Base-by-base conservation (phyloP, 768 basidiomycete species). In the Gyrodon lividus region DNA sequence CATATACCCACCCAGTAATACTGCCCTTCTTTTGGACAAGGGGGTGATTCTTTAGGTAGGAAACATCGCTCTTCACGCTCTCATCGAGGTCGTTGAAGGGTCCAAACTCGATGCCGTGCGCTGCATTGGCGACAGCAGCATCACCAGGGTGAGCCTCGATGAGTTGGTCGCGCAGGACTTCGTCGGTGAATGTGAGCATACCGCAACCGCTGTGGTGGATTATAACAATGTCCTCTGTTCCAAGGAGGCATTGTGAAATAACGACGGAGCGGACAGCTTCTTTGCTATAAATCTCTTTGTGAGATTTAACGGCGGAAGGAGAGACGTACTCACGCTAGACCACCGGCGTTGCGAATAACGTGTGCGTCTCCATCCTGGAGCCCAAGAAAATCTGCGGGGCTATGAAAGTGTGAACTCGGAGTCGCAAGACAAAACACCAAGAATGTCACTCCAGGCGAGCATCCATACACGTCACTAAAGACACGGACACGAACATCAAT, bases 191-290 rank as follows among this genome's bases (percentile, higher is more conserved):
- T 0, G 78, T 80, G 42, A 83, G 70, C 85, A 89, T 87, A 41
- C 87, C 87, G 60, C 87, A 88, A 42, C 76, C 82, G 1, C 83
- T 85, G 66, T 89, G 87, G 63, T 83, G 84, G 65, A 86, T 78
- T 44, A 89, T 70, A 4, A 82, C 78, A 46, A 88, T 78, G 68
- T 87, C 83, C 14, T 75, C 74, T 9, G 87, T 89, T 12, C 84
- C 86, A 14, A 88, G 76, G 14, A 87, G 77, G 35, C 84, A 82
- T 60, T 89, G 86, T 26, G 86, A 87, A 60, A 89, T 80, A 45
- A 89, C 72, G 59, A 89, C 72, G 62, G 78, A 81, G 17, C 86
- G 77, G 8, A 89, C 58, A 1, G 85, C 81, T 23, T 89, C 87
- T 55, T 77, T 75, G 34, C 85, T 85, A 55, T 14, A 43, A 14